Evolutionary conservation across 371 early-diverging fungal species (phyloP).

Genomic region (Actinomortierella ambigua): DNA sequence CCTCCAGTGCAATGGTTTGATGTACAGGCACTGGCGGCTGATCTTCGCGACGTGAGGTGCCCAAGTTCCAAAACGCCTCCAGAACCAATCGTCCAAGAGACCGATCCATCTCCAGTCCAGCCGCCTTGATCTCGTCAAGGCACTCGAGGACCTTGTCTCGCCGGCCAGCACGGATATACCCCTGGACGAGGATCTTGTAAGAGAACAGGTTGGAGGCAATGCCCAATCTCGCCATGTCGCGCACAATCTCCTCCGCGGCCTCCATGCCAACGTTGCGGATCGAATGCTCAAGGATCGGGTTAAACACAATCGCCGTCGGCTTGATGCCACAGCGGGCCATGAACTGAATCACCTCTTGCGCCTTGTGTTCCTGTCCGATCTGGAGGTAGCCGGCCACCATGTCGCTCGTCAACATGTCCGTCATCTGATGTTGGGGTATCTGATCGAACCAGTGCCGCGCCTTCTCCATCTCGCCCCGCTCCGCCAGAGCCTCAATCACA

Average conservation of each 20-base stretch:
- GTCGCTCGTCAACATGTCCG: constrained; percentile 33
- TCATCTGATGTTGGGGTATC: constrained; percentile 28
- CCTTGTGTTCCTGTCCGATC: constrained; percentile 24
- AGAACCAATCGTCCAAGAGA: constrained; percentile 30
- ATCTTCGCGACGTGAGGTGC: too few species aligned
- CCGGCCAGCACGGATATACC: constrained; percentile 26
- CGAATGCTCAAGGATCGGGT: constrained; percentile 36
- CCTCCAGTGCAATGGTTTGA: too few species aligned
- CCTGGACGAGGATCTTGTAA: constrained; percentile 34
- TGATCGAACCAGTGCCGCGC: constrained; percentile 38
- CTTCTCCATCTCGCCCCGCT: constrained; percentile 40
- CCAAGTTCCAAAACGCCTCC: constrained; percentile 9
- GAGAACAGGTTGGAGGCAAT: constrained; percentile 30
- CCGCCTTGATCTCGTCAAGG: constrained; percentile 17
- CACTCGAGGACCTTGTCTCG: constrained; percentile 27
- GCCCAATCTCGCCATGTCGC: constrained; percentile 22
- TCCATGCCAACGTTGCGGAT: constrained; percentile 26
- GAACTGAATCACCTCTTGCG: constrained; percentile 42
- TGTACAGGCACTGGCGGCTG: too few species aligned
- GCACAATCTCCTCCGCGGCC: constrained; percentile 25
- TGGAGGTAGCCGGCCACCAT: constrained; percentile 38
- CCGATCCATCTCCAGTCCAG: constrained; percentile 33
- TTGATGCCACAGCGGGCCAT: constrained; percentile 40
- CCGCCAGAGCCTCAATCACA: constrained; percentile 33
- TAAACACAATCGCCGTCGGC: constrained; percentile 41